These are phyloP conservation scores for Hypoxylon crocopeplum DNA, from an alignment of 495 filamentous ascomycete species.

Conservation along the genomic window DNA sequence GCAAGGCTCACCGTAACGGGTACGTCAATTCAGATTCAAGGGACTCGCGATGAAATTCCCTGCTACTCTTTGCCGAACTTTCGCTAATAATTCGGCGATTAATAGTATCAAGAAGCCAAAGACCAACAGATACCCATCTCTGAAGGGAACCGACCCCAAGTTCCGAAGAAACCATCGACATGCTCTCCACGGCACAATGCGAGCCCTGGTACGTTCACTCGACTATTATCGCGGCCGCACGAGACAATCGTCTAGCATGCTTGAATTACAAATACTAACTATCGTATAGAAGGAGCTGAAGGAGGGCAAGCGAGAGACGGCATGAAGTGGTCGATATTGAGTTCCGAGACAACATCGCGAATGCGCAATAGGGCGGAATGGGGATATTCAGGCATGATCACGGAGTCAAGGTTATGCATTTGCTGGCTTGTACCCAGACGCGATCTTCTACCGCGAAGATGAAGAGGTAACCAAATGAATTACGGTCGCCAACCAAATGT, in stretches of 20 bases:
- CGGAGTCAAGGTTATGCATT: conserved; percentile 47
- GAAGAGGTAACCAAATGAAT: conserved; percentile 40
- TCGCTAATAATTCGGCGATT: conserved; percentile 19
- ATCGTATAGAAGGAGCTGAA: conserved; percentile 88
- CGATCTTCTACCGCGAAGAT: conserved; percentile 39
- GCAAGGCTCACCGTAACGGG: conserved; percentile 98
- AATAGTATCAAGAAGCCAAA: conserved; percentile 99
- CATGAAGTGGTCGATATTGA: conserved; percentile 62
- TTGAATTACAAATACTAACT: conserved; percentile 49
- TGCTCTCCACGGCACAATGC: conserved; percentile 97
- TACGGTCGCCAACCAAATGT: conserved; percentile 21
- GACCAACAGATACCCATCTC: conserved; percentile 96
- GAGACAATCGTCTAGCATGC: background rate
- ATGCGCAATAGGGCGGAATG: conserved; percentile 41
- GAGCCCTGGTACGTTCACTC: conserved; percentile 84
- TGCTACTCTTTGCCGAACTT: background rate
- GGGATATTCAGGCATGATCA: conserved; percentile 42
- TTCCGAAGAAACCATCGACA: conserved; percentile 99
- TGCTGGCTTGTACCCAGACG: conserved; percentile 41
- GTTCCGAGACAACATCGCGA: conserved; percentile 42
- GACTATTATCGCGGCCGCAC: background rate
- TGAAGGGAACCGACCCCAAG: conserved; percentile 99
- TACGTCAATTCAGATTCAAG: conserved; percentile 54
- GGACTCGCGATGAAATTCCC: background rate
- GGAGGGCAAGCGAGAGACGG: conserved; percentile 93